phyloP scores from a whole-genome alignment of 148 eudicot species.

The Heliamphora exappendiculata region DNA sequence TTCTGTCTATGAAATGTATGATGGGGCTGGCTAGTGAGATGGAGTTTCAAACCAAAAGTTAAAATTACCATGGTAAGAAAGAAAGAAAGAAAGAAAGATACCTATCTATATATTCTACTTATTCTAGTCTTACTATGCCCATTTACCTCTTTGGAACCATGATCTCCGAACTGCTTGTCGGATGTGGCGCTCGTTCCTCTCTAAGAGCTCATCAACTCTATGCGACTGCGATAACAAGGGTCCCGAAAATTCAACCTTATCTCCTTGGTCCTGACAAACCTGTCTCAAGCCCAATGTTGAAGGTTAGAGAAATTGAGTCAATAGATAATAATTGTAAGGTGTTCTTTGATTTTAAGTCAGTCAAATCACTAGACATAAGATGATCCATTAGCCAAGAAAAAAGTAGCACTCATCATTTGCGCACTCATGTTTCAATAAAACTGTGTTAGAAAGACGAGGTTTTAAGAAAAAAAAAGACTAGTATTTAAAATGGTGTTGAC shows the following conservation, averaged over 20 bases:
- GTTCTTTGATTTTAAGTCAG: neutral
- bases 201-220: conserved; percentile 67
- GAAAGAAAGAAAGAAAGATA: neutral
- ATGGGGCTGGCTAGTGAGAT: neutral
- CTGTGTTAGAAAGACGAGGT: neutral
- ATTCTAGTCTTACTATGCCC: neutral
- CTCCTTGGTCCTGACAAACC: conserved; percentile 56
- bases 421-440: neutral
- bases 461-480: neutral
- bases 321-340: neutral
- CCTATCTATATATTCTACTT: neutral
- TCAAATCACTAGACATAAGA: neutral
- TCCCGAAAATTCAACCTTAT: conserved; percentile 84
- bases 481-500: neutral
- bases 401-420: neutral
- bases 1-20: neutral
- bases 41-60: conserved; percentile 2
- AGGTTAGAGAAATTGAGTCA: neutral
- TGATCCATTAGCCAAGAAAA: neutral
- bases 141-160: conserved; percentile 84
- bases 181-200: conserved; percentile 84
- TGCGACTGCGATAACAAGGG: conserved; percentile 69
- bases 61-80: neutral
- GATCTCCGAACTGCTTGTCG: conserved; percentile 86
- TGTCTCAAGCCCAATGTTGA: conserved; percentile 18